These are phyloP conservation scores for Iris pallida DNA, from an alignment of 116 monocot species.

Conservation along the genomic window DNA sequence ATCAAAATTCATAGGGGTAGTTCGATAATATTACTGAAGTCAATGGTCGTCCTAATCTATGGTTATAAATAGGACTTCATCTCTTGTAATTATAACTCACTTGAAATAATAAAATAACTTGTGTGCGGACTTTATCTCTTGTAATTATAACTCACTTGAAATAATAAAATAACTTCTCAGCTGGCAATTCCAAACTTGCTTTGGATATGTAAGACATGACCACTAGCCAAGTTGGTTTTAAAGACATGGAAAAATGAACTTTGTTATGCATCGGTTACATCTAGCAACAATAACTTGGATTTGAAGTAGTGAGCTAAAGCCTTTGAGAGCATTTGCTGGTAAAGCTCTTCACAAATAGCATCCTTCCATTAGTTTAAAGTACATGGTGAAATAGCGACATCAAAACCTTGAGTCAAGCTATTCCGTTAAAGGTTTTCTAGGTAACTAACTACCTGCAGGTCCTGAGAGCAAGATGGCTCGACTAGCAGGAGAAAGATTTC, in stretches of 20 bases:
- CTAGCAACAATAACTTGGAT: constrained; percentile 76
- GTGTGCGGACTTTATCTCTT: too few species aligned
- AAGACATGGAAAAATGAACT: background rate
- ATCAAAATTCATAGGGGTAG: too few species aligned
- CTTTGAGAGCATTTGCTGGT: constrained; percentile 72
- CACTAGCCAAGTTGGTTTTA: constrained; percentile 7
- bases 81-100: too few species aligned
- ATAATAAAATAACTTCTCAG: too few species aligned
- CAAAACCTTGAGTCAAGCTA: too few species aligned
- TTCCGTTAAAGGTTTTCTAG: constrained; percentile 3
- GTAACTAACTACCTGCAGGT: constrained; percentile 69
- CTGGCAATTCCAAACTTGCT: constrained; percentile 75
- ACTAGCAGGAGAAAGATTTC: constrained; percentile 69
- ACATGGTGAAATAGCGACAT: too few species aligned
- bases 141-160: too few species aligned
- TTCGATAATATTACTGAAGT: too few species aligned
- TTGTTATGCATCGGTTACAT: constrained; percentile 46
- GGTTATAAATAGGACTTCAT: too few species aligned
- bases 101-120: too few species aligned
- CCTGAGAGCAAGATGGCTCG: constrained; percentile 66
- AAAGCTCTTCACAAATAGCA: constrained; percentile 44
- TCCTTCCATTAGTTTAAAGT: constrained; percentile 7
- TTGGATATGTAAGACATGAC: constrained; percentile 53
- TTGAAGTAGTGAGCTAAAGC: constrained; percentile 61
- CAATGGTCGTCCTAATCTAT: too few species aligned